Conservation (phyloP, 129 eudicot species). For the Tagetes erecta region DNA sequence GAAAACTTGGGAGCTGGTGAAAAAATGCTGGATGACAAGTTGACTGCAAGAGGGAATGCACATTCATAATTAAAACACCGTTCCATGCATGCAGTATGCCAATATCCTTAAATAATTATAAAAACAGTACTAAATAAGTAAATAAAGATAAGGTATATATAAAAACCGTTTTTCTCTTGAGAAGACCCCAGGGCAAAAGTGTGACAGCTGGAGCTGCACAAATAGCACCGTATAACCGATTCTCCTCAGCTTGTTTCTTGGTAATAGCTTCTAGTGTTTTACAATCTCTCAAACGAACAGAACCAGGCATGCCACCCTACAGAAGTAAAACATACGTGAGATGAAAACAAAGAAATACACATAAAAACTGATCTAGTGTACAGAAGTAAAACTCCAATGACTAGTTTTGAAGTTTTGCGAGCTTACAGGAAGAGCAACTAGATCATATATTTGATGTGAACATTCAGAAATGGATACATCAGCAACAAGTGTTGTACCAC, state of each 20-base stretch:
- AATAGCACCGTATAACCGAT: slow-evolving; percentile 84
- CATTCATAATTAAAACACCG: slow-evolving; percentile 19
- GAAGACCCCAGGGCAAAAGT: slow-evolving; percentile 96
- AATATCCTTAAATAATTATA: background rate
- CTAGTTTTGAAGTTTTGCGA: slow-evolving; percentile 25
- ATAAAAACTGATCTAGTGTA: background rate
- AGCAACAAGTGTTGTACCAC: slow-evolving; percentile 78
- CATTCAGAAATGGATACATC: slow-evolving; percentile 65
- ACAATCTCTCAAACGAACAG: slow-evolving; percentile 83
- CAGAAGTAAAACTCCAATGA: background rate
- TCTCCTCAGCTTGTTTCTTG: slow-evolving; percentile 79
- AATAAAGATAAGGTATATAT: background rate
- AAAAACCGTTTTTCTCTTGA: slow-evolving; percentile 67
- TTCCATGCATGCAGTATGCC: slow-evolving; percentile 14
- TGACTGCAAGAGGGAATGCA: slow-evolving; percentile 44
- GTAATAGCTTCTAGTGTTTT: slow-evolving; percentile 65
- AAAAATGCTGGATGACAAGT: slow-evolving; percentile 96
- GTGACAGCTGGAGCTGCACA: slow-evolving; percentile 99
- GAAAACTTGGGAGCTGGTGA: slow-evolving; percentile 79
- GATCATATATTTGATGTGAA: slow-evolving; percentile 61
- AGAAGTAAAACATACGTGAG: background rate
- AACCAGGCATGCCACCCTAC: slow-evolving; percentile 99
- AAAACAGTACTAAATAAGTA: too few relatives aligned
- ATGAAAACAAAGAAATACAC: background rate
- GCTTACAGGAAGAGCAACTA: slow-evolving; percentile 85